Evolutionary conservation across 352 stramenopile genomes (phyloP), one percentile per base, ranked within the genome.

Genomic region (Peronospora tabacina): DNA sequence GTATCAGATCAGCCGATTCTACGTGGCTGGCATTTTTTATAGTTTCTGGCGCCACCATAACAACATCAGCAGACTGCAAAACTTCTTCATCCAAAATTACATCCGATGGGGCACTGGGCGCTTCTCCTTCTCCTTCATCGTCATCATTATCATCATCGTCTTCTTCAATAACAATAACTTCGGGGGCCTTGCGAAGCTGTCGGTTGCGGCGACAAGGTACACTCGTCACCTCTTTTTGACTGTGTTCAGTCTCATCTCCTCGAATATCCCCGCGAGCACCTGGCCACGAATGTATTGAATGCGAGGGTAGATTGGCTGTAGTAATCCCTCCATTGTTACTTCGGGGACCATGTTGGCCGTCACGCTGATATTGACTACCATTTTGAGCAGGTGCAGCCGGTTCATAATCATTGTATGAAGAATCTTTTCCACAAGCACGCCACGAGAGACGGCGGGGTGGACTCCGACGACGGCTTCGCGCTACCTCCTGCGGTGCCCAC

Each of bases 101-200:
- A 50, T 84, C 68, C 1, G 60, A 66, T 16, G 70, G 60, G 15
- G 72, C 63, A 53, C 64, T 70, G 3, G 24, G 12, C 13, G 7
- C 9, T n/a, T 75, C 66, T 13, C 50, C 39, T 34, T 72, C 62
- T 1, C 68, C 66, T 43, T 48, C 40, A 0, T 47, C 28, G 20
- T 47, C 45, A 10, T 54, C 46, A 11, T 55, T 54, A 4, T 72
- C 54, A 15, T 73, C 68, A 5, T 81, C 72, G 12, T 81, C 68
- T 7, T 82, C 72, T 64, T 87, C 75, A 63, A 87, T 87, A 22
- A 87, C 63, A 40, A 87, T 87, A 37, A 87, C 62, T 37, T 87
- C 72, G 33, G 58, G 51, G 12, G 39, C 47, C 22, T 49, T 53
- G 0, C 58, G 61, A 19, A 47, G 20, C 22, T 68, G 63, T 24